These are phyloP conservation scores for Dissophora globulifera DNA, from an alignment of 192 early-diverging fungal species.

Conservation along the genomic window DNA sequence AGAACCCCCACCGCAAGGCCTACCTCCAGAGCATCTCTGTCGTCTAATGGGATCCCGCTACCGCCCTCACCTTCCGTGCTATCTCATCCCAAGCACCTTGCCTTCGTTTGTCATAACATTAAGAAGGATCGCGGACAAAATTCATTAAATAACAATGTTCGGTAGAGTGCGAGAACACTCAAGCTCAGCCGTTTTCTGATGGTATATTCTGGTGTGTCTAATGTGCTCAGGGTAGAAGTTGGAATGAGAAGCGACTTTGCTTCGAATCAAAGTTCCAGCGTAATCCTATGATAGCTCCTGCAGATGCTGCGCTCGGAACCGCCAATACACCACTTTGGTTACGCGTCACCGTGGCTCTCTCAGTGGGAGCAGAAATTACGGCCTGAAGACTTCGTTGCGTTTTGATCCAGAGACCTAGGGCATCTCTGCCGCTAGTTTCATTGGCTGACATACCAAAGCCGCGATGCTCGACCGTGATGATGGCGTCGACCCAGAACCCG, in stretches of 20 bases:
- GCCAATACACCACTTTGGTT: no score
- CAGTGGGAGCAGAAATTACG: not conserved
- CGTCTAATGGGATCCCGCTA: no score
- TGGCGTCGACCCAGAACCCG: conserved; percentile 23
- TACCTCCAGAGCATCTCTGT: conserved; percentile 58
- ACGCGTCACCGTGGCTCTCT: no score
- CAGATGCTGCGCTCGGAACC: not conserved
- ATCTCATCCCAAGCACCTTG: no score
- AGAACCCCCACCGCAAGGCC: conserved; percentile 61
- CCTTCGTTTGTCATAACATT: no score
- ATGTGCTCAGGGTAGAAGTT: not conserved
- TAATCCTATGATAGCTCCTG: conserved; percentile 19
- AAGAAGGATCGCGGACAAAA: no score
- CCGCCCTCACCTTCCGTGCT: no score
- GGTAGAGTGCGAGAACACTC: no score
- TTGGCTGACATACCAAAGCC: no score
- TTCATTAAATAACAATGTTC: no score
- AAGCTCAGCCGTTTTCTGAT: no score
- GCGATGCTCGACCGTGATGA: not conserved
- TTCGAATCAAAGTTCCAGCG: conserved; percentile 4
- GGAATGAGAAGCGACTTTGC: not conserved
- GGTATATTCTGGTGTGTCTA: not conserved
- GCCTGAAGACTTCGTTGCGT: conserved; percentile 14
- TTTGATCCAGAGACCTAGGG: conserved; percentile 16
- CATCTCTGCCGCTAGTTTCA: no score